Evolutionary conservation across 805 yeast species (phyloP).

Genomic region (Lipomyces chichibuensis): DNA sequence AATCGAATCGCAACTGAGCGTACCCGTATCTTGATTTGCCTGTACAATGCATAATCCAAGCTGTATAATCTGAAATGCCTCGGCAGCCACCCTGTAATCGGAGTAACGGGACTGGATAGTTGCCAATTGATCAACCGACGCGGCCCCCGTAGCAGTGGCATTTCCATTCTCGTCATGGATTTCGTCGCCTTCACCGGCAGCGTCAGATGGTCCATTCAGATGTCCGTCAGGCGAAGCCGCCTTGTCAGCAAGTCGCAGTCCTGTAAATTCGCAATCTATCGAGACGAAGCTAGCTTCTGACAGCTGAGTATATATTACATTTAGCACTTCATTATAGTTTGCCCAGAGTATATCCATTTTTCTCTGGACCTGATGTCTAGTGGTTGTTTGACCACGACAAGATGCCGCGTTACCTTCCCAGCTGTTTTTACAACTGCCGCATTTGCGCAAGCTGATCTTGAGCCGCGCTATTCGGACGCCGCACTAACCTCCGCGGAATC

Average conservation of each 20-base stretch:
- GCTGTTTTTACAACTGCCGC: too few species aligned
- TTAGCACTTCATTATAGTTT: background rate
- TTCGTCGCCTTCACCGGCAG: background rate
- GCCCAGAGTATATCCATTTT: conserved; percentile 1
- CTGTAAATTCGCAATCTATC: conserved; percentile 1
- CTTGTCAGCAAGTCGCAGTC: background rate
- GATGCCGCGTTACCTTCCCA: too few species aligned
- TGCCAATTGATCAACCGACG: background rate
- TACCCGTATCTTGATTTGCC: background rate
- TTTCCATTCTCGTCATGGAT: background rate
- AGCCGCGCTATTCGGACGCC: background rate
- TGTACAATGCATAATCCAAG: background rate
- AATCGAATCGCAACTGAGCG: background rate
- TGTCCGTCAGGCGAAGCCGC: background rate
- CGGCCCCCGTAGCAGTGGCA: background rate
- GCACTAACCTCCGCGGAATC: background rate
- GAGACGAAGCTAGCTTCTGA: background rate
- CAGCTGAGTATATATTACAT: background rate
- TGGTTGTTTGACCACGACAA: too few species aligned
- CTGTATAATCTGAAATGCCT: conserved; percentile 1
- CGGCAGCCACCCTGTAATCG: background rate
- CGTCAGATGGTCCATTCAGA: background rate
- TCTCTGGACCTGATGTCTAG: background rate
- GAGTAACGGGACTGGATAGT: background rate
- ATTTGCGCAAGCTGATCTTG: background rate